Base-by-base conservation (phyloP, 2,329 filamentous ascomycete species). In the Colletotrichum somersetense region DNA sequence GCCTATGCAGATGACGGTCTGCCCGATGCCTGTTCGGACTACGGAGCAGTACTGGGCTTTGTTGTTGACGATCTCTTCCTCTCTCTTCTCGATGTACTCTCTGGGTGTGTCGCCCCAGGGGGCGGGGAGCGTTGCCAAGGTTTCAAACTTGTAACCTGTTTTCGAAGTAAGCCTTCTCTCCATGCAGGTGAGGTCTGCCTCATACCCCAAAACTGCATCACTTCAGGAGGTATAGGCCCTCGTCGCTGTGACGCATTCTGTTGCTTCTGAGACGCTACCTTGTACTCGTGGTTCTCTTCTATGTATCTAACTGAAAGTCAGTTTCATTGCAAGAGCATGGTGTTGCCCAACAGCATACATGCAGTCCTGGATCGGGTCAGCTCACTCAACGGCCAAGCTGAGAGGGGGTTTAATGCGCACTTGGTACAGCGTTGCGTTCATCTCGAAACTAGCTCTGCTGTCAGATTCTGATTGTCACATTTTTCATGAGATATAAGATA, bases 11-110 rank as follows among this genome's bases (percentile, higher is more conserved):
- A 98, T 83, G 23, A 88, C 87, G 1, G 89, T 88, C 59, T 89
- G 89, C 2, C 95, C 96, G 67, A 99, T 92, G 0, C 93, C 94
- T 0, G 96, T 98, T 48, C 91, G 91, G 1, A 97, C 95, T 26
- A 99, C 89, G 3, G 95, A 98, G 83, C 96, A 99, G 84, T 98
- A 98, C 79, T 99, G 96, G 0, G 93, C 92, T 78, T 95, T 91
- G 80, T 98, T 99, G 80, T 92, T 95, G 62, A 98, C 95, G 11
- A 91, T 78, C 66, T 92, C 86, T 3, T 89, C 81, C 55, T 93
- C 90, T 38, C 96, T 90, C 67, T 83, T 84, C 79, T 97, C 95
- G 74, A 99, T 98, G 71, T 91, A 90, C 1, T 93, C 91, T 67
- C 93, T 89, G 0, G 91, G 84, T 0, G 90, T 92, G 68, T 92